Evolutionary conservation across 2,329 filamentous ascomycete genomes (phyloP).

Genomic region (Fusarium azukiicola): DNA sequence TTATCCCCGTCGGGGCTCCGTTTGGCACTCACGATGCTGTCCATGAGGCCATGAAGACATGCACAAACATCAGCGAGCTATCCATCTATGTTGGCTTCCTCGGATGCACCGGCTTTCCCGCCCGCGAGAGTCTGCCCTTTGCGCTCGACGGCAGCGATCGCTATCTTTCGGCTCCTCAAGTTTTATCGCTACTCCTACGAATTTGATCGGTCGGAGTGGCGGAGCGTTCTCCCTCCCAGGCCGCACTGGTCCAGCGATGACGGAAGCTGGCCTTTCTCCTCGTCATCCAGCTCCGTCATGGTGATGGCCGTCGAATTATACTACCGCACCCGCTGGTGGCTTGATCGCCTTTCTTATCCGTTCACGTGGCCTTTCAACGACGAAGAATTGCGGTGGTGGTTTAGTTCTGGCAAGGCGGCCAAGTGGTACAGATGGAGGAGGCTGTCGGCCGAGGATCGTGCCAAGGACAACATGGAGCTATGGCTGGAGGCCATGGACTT

Average conservation of each 20-base stretch:
- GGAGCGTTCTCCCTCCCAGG: background rate
- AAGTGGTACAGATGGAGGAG: slow-evolving; percentile 28
- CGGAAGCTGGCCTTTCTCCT: slow-evolving; percentile 28
- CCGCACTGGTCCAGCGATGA: slow-evolving; percentile 16
- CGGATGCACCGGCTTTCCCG: background rate
- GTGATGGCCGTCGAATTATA: background rate
- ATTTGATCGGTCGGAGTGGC: slow-evolving; percentile 24
- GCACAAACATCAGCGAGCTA: slow-evolving; percentile 27
- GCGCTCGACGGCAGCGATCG: slow-evolving; percentile 33
- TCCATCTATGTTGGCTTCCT: background rate
- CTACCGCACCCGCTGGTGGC: slow-evolving; percentile 24
- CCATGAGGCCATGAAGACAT: slow-evolving; percentile 28
- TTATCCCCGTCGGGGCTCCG: background rate
- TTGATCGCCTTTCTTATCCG: background rate
- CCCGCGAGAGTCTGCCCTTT: slow-evolving; percentile 18
- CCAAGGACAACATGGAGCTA: slow-evolving; percentile 33
- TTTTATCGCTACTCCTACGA: slow-evolving; percentile 1
- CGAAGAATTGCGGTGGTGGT: background rate
- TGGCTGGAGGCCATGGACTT: slow-evolving; percentile 46
- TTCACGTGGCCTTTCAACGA: background rate
- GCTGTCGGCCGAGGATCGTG: background rate
- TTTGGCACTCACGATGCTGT: slow-evolving; percentile 5
- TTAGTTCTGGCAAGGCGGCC: background rate
- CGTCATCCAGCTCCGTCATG: slow-evolving; percentile 19
- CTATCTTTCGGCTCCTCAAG: slow-evolving; percentile 14